A percentile compares a stretch with the other conserved stretches of the same genome.
phyloP scores from a whole-genome alignment of 2,329 filamentous ascomycete species.

The Fusarium miscanthi region DNA sequence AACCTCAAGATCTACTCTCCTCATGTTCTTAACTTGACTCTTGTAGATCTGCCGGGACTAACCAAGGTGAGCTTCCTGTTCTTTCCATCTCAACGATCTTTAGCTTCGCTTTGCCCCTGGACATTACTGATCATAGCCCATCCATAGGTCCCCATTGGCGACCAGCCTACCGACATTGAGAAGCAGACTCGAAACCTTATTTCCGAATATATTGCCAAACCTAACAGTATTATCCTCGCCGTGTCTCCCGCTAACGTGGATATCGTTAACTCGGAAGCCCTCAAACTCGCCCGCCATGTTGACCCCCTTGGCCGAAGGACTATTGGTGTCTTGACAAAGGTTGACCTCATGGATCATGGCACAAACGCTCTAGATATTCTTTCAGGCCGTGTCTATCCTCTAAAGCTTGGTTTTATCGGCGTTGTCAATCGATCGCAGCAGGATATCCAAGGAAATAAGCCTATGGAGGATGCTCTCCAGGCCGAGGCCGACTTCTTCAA shows the following conservation, averaged over 20 bases:
- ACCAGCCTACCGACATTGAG: slow-evolving; percentile 97
- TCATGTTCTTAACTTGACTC: slow-evolving; percentile 92
- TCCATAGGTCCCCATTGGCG: slow-evolving; percentile 87
- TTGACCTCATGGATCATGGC: slow-evolving; percentile 98
- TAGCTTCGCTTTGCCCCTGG: slow-evolving; percentile 20
- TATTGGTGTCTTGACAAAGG: slow-evolving; percentile 95
- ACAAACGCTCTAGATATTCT: slow-evolving; percentile 98
- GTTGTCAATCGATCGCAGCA: slow-evolving; percentile 98
- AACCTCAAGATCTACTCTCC: slow-evolving; percentile 99
- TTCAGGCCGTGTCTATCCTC: slow-evolving; percentile 94
- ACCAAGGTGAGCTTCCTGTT: slow-evolving; percentile 76
- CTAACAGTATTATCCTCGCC: slow-evolving; percentile 96
- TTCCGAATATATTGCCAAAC: slow-evolving; percentile 97
- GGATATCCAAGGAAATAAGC: slow-evolving; percentile 95
- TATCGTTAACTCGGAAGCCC: slow-evolving; percentile 95
- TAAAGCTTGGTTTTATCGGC: slow-evolving; percentile 97
- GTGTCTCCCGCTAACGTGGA: slow-evolving; percentile 98
- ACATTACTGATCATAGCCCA: slow-evolving; percentile 32
- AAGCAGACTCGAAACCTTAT: slow-evolving; percentile 98
- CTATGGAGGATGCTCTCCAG: slow-evolving; percentile 90
- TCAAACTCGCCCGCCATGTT: slow-evolving; percentile 97
- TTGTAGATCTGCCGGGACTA: slow-evolving; percentile 94
- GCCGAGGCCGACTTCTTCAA: slow-evolving; percentile 95
- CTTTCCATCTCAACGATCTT: slow-evolving; percentile 20
- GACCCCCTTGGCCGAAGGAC: slow-evolving; percentile 94